Evolutionary conservation across 2,329 filamentous ascomycete genomes (phyloP), one percentile per base, ranked within the genome.

Genomic region (Diaporthe batatas): DNA sequence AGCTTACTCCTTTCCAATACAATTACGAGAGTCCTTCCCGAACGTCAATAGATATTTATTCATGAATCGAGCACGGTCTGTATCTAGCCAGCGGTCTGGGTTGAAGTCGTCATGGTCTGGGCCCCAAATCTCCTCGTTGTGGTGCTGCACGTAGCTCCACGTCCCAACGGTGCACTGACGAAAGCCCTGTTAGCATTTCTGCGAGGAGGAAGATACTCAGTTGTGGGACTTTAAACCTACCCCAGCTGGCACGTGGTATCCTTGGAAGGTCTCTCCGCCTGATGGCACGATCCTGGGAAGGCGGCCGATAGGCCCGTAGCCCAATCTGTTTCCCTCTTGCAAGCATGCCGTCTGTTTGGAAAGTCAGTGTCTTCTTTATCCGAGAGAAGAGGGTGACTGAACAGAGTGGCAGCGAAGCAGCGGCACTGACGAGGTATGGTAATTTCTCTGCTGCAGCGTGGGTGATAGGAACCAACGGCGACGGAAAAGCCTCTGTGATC

Each of bases 61-160:
- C 51, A 54, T 54, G 51, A 29, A 29, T 16, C 51, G n/a, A 23
- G 51, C 51, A 29, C 51, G 51, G 51, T 54, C 51, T 29, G 51
- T 23, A 54, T 54, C 51, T 11, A 54, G 51, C 51, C 51, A 54
- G 51, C 51, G 51, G 51, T 54, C 51, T 54, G 51, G 51, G 51
- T 54, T 54, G 51, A 54, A 54, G 51, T 25, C 18, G 23, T 54
- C 25, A 29, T 54, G 51, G 23, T 54, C 51, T 29, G 51, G 51
- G 51, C 51, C 51, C 51, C 51, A 54, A 16, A 54, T 54, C 5
- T 54, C 51, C 51, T 7, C 51, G 51, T 54, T 54, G 51, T 54
- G 51, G 51, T 54, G 51, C 23, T 54, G 51, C 51, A 54, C 51
- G 51, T 54, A 54, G 51, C 51, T 54, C 51, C 51, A 54, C 51